Conservation (phyloP, 257 asterid genomes). For the Fraxinus pennsylvanica region DNA sequence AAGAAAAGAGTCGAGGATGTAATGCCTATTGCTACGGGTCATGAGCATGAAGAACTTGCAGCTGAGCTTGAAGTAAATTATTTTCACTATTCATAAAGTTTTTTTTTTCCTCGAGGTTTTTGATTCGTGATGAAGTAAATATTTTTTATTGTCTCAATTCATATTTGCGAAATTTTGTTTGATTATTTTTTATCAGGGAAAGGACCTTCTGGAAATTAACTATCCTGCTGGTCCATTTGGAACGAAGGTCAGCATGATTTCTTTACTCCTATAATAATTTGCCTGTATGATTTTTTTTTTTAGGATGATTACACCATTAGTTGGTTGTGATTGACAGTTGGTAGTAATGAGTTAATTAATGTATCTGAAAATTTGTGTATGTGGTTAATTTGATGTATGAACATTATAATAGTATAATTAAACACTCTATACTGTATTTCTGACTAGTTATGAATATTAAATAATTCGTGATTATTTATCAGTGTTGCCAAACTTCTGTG, state of each 20-base stretch:
- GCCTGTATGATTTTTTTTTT: background rate
- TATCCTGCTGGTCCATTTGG: constrained; percentile 56
- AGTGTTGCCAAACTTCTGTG: background rate
- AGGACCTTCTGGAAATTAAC: constrained; percentile 55
- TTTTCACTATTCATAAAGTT: too few relatives aligned
- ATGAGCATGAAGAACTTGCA: constrained; percentile 90
- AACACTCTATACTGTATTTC: background rate
- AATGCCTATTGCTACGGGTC: constrained; percentile 97
- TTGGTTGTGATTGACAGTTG: background rate
- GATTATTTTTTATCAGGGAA: constrained; percentile 39
- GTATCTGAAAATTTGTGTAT: background rate
- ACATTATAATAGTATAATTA: background rate
- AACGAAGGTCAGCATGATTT: constrained; percentile 49
- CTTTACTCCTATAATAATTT: background rate
- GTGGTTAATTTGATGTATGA: background rate
- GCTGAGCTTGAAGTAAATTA: constrained; percentile 76
- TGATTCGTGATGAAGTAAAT: background rate
- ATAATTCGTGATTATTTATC: background rate
- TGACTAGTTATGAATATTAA: background rate
- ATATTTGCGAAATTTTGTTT: background rate
- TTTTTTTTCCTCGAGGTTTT: too few relatives aligned
- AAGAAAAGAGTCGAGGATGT: constrained; percentile 72
- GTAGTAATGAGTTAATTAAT: background rate
- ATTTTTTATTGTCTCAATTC: background rate
- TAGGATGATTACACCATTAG: background rate